Base-by-base conservation (phyloP, 1,284 basidiomycete genomes). In the Puccinia novopanici region DNA sequence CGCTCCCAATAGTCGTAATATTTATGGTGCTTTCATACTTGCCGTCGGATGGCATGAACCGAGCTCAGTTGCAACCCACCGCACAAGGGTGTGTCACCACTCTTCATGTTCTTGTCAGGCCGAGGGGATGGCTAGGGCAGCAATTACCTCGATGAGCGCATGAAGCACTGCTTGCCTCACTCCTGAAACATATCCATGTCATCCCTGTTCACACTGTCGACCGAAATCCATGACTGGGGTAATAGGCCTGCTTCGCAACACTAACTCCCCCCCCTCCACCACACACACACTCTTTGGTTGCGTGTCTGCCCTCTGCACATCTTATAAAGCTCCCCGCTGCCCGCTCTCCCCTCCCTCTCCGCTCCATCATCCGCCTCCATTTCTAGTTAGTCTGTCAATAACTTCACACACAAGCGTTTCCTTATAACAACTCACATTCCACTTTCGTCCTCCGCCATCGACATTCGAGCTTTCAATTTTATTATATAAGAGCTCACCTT, bases 161-260 rank as follows among this genome's bases (percentile, higher is more conserved):
- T 63, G 13, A n/a, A 40, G 59, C 59, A 63, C 57, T 17, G 57
- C 57, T n/a, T n/a, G 27, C 27, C 22, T 30, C 5, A 17, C 37
- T 40, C 59, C 5, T 63, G 59, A 63, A 63, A 63, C 59, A 34
- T 40, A 13, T 34, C 34, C 59, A 40, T 40, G 34, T 34, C 34
- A 63, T 34, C 40, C 55, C 59, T 30, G 59, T 63, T 22, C 34
- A 40, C n/a, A 27, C 59, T 63, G 34, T 63, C 59, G 34, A 63
- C 59, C 59, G 34, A 40, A 63, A 63, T 13, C 34, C 34, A 34
- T 19, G n/a, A 24, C 27, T 24, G 8, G 24, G 34, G 34, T 17
- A 0, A 40, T 27, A 4, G 34, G 34, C 15, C 13, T 40, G 4
- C 59, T 6, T 63, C 34, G 34, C 59, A 63, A 40, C 59, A 63